Evolutionary conservation across 441 rosid species (phyloP).

Genomic region (Populus hybrid): DNA sequence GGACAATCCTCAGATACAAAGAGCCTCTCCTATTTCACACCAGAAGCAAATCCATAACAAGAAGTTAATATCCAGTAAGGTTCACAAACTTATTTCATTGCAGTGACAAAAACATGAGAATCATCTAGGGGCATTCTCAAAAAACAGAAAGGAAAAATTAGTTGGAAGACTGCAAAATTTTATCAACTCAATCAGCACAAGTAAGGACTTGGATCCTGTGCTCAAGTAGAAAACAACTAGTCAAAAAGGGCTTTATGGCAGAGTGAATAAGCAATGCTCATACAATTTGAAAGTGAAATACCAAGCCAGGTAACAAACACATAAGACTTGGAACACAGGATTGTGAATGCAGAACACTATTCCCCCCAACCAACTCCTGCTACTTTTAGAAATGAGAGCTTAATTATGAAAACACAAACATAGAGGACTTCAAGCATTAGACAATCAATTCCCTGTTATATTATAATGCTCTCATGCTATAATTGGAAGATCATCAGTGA

Average conservation of each 20-base stretch:
- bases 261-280: background rate
- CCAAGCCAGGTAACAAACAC: background rate
- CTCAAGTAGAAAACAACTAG: background rate
- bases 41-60: constrained; percentile 9
- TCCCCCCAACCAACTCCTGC: background rate
- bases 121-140: background rate
- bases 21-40: constrained; percentile 34
- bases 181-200: background rate
- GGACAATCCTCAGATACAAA: constrained; percentile 48
- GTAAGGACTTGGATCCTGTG: background rate
- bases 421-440: background rate
- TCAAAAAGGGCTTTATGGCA: background rate
- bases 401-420: background rate
- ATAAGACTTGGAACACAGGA: background rate
- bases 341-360: background rate
- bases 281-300: background rate
- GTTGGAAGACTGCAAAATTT: background rate
- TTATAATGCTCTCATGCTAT: background rate
- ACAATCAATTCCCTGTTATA: background rate
- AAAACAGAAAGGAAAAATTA: background rate
- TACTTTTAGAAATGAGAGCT: background rate
- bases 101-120: background rate
- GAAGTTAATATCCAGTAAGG: constrained; percentile 1
- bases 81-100: background rate
- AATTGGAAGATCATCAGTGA: background rate